These are phyloP conservation scores for Annulohypoxylon moriforme DNA, from an alignment of 495 filamentous ascomycete species.

Conservation along the genomic window DNA sequence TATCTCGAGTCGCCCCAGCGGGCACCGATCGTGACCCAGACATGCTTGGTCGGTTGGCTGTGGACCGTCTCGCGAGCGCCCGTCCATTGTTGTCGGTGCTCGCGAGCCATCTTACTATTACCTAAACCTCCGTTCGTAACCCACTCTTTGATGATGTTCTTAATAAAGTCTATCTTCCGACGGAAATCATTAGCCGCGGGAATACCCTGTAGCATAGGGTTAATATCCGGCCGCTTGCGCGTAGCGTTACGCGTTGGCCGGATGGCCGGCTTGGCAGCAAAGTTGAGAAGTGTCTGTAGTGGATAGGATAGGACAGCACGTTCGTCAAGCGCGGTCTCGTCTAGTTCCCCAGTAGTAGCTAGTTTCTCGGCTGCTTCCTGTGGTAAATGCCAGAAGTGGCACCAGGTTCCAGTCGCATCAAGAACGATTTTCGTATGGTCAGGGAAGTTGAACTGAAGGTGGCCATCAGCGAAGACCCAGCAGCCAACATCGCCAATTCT, in stretches of 20 bases:
- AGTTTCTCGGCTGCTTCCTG: constrained; percentile 73
- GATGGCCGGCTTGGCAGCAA: constrained; percentile 58
- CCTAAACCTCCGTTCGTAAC: constrained; percentile 77
- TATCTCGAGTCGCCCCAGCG: constrained; percentile 73
- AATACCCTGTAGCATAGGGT: constrained; percentile 67
- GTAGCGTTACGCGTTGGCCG: constrained; percentile 57
- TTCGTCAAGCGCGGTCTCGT: constrained; percentile 72
- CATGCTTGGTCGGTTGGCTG: constrained; percentile 71
- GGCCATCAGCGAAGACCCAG: constrained; percentile 89
- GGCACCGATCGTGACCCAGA: constrained; percentile 87
- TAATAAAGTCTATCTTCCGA: constrained; percentile 81
- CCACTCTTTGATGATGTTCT: constrained; percentile 77
- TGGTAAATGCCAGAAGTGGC: constrained; percentile 87
- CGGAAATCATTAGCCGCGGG: constrained; percentile 82
- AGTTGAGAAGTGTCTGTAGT: constrained; percentile 68
- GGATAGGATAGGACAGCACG: constrained; percentile 70
- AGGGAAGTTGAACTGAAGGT: constrained; percentile 94
- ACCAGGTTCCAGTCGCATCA: constrained; percentile 77
- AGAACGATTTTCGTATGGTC: constrained; percentile 95
- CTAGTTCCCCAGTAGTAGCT: constrained; percentile 69
- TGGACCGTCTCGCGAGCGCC: constrained; percentile 73
- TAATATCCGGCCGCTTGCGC: constrained; percentile 65
- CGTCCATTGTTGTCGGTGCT: constrained; percentile 71
- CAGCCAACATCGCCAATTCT: constrained; percentile 86
- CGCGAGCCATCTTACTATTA: constrained; percentile 61